Evolutionary conservation across 192 early-diverging fungal species (phyloP).

Genomic region (Coemansia sp.): DNA sequence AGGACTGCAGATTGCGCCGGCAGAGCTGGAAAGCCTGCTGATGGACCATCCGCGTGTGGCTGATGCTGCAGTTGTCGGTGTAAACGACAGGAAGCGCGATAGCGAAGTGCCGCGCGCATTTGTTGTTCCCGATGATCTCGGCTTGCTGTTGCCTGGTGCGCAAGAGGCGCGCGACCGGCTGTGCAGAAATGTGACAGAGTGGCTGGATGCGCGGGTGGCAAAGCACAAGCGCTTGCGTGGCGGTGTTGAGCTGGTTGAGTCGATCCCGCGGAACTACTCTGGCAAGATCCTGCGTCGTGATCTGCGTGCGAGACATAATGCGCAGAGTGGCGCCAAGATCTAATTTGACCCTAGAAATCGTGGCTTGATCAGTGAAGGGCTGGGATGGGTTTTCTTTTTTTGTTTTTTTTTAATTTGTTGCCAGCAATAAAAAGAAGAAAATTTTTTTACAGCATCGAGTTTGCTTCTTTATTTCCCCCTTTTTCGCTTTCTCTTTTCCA

Average conservation of each 20-base stretch:
- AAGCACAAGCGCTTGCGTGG: conserved; percentile 48
- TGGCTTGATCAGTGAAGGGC: neutral
- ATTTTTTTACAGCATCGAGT: conserved; percentile 9
- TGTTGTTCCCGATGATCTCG: conserved; percentile 53
- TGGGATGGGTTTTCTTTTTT: conserved; percentile 6
- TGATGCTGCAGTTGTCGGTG: conserved; percentile 70
- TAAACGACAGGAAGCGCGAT: conserved; percentile 56
- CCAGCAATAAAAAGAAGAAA: neutral
- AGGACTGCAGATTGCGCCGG: conserved; percentile 74
- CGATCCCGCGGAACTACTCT: conserved; percentile 32
- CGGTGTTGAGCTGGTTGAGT: conserved; percentile 24
- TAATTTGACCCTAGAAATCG: conserved; percentile 9
- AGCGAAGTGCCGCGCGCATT: conserved; percentile 80
- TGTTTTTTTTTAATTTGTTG: conserved; percentile 12
- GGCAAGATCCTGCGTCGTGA: conserved; percentile 45
- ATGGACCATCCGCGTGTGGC: conserved; percentile 64
- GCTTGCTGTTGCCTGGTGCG: neutral
- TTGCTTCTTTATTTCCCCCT: conserved; percentile 4
- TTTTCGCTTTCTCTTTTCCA: conserved; percentile 6
- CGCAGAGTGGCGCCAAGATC: conserved; percentile 20
- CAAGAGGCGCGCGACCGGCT: neutral
- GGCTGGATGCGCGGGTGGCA: conserved; percentile 27
- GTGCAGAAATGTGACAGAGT: conserved; percentile 8
- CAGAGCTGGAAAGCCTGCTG: conserved; percentile 80
- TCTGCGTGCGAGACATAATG: conserved; percentile 23